phyloP scores from a whole-genome alignment of 2,329 filamentous ascomycete genomes.

The Cercospora nicotianae region DNA sequence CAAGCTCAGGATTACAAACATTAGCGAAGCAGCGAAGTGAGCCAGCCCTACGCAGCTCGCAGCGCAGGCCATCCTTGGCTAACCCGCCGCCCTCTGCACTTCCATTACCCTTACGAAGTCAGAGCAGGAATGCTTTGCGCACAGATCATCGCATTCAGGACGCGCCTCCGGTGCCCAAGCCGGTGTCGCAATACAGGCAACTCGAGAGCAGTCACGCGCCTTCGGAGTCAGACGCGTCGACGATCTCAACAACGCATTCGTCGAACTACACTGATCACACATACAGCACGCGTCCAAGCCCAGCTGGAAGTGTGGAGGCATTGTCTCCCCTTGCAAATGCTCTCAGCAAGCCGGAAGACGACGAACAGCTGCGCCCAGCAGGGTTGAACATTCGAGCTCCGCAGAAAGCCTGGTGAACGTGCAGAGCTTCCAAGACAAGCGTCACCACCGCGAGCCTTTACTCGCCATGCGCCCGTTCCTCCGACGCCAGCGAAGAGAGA shows the following conservation, averaged over 20 bases:
- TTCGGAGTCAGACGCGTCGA: slow-evolving; percentile 36
- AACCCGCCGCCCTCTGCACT: slow-evolving; percentile 10
- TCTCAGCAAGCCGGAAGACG: slow-evolving; percentile 25
- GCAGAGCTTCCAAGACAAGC: slow-evolving; percentile 29
- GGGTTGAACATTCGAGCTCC: slow-evolving; percentile 28
- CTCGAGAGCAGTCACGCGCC: slow-evolving; percentile 31
- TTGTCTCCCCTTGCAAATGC: slow-evolving; percentile 28
- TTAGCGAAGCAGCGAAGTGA: slow-evolving; percentile 25
- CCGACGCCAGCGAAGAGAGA: background rate
- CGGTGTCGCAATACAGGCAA: slow-evolving; percentile 32
- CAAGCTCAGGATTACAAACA: slow-evolving; percentile 8
- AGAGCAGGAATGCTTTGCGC: slow-evolving; percentile 29
- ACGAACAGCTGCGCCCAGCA: slow-evolving; percentile 31
- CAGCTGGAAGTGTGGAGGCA: slow-evolving; percentile 37
- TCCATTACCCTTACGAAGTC: slow-evolving; percentile 19
- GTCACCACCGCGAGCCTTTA: slow-evolving; percentile 25
- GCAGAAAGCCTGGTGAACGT: slow-evolving; percentile 32
- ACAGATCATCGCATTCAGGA: slow-evolving; percentile 34
- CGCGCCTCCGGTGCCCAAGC: slow-evolving; percentile 37
- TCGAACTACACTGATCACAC: slow-evolving; percentile 28
- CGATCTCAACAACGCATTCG: slow-evolving; percentile 27
- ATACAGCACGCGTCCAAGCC: slow-evolving; percentile 36
- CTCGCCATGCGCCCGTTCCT: background rate
- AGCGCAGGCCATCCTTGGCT: slow-evolving; percentile 21
- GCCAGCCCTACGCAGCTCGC: slow-evolving; percentile 21